A percentile compares a stretch with the other conserved stretches of the same genome.
These are phyloP conservation scores for Starmerella vitae DNA, from an alignment of 805 yeast genomes.

Conservation along the genomic window DNA sequence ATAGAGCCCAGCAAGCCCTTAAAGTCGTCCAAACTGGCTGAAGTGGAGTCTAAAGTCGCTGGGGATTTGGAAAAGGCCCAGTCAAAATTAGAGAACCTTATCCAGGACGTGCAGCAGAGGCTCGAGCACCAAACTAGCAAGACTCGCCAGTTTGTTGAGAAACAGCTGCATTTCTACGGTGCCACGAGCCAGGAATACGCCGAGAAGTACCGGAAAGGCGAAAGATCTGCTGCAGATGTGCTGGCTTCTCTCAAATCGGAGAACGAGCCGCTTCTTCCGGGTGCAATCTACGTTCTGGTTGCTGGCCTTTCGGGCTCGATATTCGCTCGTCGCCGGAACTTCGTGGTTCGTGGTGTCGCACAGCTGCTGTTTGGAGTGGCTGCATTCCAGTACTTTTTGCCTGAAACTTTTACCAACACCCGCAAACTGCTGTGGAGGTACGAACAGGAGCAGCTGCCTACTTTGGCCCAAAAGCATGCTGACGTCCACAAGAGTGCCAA, in stretches of 20 bases:
- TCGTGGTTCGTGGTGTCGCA: slow-evolving; percentile 38
- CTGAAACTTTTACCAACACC: slow-evolving; percentile 55
- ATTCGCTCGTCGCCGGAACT: slow-evolving; percentile 51
- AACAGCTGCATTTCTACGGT: slow-evolving; percentile 28
- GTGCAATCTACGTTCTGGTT: slow-evolving; percentile 50
- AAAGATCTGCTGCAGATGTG: slow-evolving; percentile 49
- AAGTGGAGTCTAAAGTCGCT: slow-evolving; percentile 14
- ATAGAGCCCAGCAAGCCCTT: slow-evolving; percentile 15
- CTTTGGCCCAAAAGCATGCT: slow-evolving; percentile 49
- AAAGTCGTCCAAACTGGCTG: slow-evolving; percentile 9
- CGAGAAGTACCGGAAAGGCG: slow-evolving; percentile 41
- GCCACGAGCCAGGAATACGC: slow-evolving; percentile 36
- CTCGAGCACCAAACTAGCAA: slow-evolving; percentile 38
- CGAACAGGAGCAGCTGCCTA: slow-evolving; percentile 48
- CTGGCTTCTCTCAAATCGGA: slow-evolving; percentile 49
- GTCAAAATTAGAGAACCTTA: slow-evolving; percentile 40
- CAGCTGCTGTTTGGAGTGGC: slow-evolving; percentile 51
- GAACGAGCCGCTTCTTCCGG: slow-evolving; percentile 60
- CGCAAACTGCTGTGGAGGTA: slow-evolving; percentile 42
- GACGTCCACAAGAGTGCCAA: slow-evolving; percentile 35
- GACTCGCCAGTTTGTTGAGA: slow-evolving; percentile 35
- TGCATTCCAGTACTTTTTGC: slow-evolving; percentile 53
- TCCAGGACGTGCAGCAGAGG: slow-evolving; percentile 39
- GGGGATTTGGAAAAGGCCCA: slow-evolving; percentile 14
- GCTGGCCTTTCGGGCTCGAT: slow-evolving; percentile 64